These are phyloP conservation scores for Salvia splendens DNA, from an alignment of 257 asterid species.

Conservation along the genomic window DNA sequence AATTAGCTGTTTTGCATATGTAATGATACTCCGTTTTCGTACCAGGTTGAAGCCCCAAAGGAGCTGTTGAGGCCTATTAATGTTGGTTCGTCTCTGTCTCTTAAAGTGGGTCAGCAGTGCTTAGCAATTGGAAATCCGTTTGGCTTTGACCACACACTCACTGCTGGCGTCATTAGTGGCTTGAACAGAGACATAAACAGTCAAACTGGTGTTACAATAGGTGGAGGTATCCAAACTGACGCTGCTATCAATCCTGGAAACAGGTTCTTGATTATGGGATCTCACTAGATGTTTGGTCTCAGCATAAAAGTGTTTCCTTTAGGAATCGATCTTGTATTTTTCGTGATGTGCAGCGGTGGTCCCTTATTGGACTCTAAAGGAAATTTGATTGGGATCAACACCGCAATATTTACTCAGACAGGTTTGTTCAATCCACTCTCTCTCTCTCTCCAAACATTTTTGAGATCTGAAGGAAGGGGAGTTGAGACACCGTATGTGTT, in stretches of 20 bases:
- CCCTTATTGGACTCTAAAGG: slow-evolving; percentile 94
- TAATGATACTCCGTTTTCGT: slow-evolving; percentile 5
- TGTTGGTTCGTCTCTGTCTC: slow-evolving; percentile 72
- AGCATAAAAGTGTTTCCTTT: slow-evolving; percentile 5
- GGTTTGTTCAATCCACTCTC: slow-evolving; percentile 42
- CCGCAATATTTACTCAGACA: slow-evolving; percentile 95
- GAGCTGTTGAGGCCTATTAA: slow-evolving; percentile 78
- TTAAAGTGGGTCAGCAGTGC: slow-evolving; percentile 93
- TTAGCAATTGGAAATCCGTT: slow-evolving; percentile 97
- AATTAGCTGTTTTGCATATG: slow-evolving; percentile 1
- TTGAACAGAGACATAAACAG: slow-evolving; percentile 90
- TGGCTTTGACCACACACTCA: slow-evolving; percentile 98
- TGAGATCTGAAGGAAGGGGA: neutral
- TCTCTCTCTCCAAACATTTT: slow-evolving; percentile 21
- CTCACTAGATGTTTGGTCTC: neutral
- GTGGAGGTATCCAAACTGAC: slow-evolving; percentile 98
- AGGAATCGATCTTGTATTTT: slow-evolving; percentile 6
- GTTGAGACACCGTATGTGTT: neutral
- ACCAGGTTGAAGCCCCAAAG: slow-evolving; percentile 79
- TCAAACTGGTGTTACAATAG: slow-evolving; percentile 93
- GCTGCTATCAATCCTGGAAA: slow-evolving; percentile 99
- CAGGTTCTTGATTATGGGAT: slow-evolving; percentile 48
- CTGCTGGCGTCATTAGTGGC: slow-evolving; percentile 95
- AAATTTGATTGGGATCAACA: slow-evolving; percentile 85
- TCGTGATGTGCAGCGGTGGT: slow-evolving; percentile 71